Evolutionary conservation across 1,284 basidiomycete genomes (phyloP), one percentile per base, ranked within the genome.

Genomic region (Blastosporella zonata): DNA sequence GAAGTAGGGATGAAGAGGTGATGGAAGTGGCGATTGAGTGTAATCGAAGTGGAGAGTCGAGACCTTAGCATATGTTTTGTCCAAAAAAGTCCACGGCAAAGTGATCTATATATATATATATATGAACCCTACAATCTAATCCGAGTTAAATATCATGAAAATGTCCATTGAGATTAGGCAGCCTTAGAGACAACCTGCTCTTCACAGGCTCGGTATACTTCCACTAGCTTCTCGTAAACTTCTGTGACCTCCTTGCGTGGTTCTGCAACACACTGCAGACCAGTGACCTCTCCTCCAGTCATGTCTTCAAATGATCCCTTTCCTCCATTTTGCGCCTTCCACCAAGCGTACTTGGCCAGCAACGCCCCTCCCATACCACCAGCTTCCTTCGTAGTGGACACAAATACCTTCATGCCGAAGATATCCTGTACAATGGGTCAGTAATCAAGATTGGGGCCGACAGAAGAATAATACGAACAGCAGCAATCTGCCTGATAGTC

Each of bases 401-500:
- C 71, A 60, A 81, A 90, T 8, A 87, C 82, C 27, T 81, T 78
- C 70, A 90, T 82, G 22, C 77, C 78, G 49, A 95, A 84, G 7
- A 93, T 75, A 65, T 94, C 87, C 70, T 72, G 47, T 12, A 8
- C 18, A 27, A 34, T 57, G 25, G 6, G 13, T 10, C 7, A 42
- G 31, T 38, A 10, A 36, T 8, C n/a, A 36, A 1, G 15, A 33
- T 12, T 15, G 33, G 23, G 6, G 23, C 33, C 6, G 34, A 6
- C 5, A 13, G 43, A 34, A 13, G 17, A 20, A 17, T 12, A n/a
- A 15, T 20, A 61, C 67, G 42, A 50, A 71, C 70, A 15, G 92
- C 87, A 29, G 84, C 82, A 42, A 91, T 67, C 57, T 88, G 86
- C 25, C 82, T 78, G 61, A 94, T 88, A 27, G 81, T 78, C 28